Conservation (phyloP, 768 basidiomycete species). For the Mycena vitilis region DNA sequence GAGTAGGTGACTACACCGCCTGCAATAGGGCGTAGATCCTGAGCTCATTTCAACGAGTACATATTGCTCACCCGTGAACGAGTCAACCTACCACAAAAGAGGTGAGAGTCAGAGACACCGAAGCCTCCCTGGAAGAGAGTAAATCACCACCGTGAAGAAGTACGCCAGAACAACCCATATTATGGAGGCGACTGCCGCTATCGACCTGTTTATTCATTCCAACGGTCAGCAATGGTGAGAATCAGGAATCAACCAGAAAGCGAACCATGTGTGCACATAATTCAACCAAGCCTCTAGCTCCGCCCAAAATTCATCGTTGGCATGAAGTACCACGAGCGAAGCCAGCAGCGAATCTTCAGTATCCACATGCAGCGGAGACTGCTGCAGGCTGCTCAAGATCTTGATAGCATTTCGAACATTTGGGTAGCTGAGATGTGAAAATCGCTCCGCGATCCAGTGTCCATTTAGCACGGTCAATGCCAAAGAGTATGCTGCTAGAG, state of each 20-base stretch:
- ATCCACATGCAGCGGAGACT: constrained; percentile 47
- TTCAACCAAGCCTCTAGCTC: constrained; percentile 46
- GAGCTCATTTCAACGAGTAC: not conserved
- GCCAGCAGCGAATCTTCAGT: constrained; percentile 43
- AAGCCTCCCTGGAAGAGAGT: no score
- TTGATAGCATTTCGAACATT: constrained; percentile 37
- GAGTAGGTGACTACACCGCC: constrained; percentile 33
- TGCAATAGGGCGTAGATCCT: not conserved
- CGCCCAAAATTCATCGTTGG: constrained; percentile 53
- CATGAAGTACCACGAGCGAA: constrained; percentile 49
- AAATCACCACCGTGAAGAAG: constrained; percentile 25
- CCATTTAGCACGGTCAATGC: constrained; percentile 49
- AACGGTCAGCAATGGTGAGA: not conserved
- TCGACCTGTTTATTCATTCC: constrained; percentile 10
- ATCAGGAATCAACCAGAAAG: not conserved
- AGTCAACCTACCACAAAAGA: constrained; percentile 3
- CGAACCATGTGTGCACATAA: constrained; percentile 50
- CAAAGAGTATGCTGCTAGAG: constrained; percentile 52
- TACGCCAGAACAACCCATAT: constrained; percentile 33
- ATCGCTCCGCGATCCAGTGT: constrained; percentile 44
- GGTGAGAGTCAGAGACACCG: no score
- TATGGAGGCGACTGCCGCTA: constrained; percentile 31
- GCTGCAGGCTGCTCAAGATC: constrained; percentile 48
- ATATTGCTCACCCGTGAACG: constrained; percentile 32
- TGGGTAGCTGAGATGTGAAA: constrained; percentile 38